Evolutionary conservation across 768 basidiomycete genomes (phyloP).

Genomic region (Inosperma sp.): DNA sequence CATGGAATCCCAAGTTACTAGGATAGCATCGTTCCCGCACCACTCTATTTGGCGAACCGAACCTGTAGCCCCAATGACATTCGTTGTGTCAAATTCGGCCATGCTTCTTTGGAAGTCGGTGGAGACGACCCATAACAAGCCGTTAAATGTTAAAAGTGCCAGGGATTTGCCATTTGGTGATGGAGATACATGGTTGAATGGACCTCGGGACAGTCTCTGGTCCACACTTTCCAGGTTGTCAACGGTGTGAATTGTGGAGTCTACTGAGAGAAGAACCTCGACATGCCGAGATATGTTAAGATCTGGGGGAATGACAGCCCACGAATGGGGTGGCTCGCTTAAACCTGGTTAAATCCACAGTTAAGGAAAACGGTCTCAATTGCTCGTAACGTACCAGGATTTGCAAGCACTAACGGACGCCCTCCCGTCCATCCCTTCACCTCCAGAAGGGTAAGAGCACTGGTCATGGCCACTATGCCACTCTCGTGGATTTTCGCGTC

Average conservation of each 20-base stretch:
- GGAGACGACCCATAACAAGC: constrained; percentile 89
- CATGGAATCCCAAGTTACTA: constrained; percentile 75
- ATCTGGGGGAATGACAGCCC: constrained; percentile 89
- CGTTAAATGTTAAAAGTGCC: constrained; percentile 70
- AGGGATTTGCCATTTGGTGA: constrained; percentile 95
- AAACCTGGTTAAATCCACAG: constrained; percentile 47
- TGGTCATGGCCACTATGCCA: constrained; percentile 83
- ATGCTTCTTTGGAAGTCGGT: constrained; percentile 85
- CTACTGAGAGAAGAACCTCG: constrained; percentile 81
- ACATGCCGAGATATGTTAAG: constrained; percentile 84
- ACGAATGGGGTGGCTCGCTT: constrained; percentile 74
- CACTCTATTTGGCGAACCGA: constrained; percentile 74
- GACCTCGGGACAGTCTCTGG: constrained; percentile 83
- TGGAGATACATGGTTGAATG: constrained; percentile 80
- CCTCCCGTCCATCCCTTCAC: constrained; percentile 86
- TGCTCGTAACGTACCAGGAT: constrained; percentile 52
- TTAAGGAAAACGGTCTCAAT: background rate
- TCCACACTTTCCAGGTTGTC: constrained; percentile 89
- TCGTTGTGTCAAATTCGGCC: constrained; percentile 77
- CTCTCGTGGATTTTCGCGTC: constrained; percentile 84
- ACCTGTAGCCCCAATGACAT: constrained; percentile 51
- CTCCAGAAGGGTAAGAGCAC: constrained; percentile 71
- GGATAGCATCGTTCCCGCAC: constrained; percentile 95
- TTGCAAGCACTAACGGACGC: constrained; percentile 66
- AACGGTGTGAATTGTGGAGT: constrained; percentile 73